A percentile compares a stretch with the other conserved stretches of the same genome.
Conservation (phyloP, 441 rosid species). For the Breynia disticha region DNA sequence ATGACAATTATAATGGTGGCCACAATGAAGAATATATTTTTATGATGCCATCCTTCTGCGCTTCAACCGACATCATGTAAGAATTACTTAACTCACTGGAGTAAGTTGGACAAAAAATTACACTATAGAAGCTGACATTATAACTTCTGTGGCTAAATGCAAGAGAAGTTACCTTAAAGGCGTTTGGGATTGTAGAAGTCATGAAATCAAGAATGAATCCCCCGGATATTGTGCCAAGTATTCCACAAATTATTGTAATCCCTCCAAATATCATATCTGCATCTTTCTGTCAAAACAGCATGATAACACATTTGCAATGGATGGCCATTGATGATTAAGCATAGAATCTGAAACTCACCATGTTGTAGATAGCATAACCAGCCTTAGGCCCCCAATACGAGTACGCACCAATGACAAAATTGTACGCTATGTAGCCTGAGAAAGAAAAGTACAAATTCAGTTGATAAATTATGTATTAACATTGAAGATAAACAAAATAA, state of each 20-base stretch:
- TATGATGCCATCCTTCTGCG: no score
- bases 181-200: conserved; percentile 63
- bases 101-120: neutral
- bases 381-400: conserved; percentile 99
- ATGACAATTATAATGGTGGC: no score
- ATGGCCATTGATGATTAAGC: neutral
- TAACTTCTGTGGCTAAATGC: neutral
- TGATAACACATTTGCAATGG: neutral
- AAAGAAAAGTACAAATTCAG: conserved; percentile 12
- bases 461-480: neutral
- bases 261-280: conserved; percentile 95
- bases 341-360: conserved; percentile 26
- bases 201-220: conserved; percentile 68
- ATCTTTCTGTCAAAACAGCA: conserved; percentile 35
- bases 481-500: no score
- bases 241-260: conserved; percentile 70
- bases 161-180: conserved; percentile 59
- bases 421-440: conserved; percentile 78
- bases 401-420: conserved; percentile 88
- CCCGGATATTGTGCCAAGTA: conserved; percentile 77
- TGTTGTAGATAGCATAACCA: conserved; percentile 71
- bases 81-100: neutral
- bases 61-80: neutral
- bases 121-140: no score
- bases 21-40: no score